Evolutionary conservation across 495 filamentous ascomycete genomes (phyloP).

Genomic region (Aspergillus carlsbadensis): DNA sequence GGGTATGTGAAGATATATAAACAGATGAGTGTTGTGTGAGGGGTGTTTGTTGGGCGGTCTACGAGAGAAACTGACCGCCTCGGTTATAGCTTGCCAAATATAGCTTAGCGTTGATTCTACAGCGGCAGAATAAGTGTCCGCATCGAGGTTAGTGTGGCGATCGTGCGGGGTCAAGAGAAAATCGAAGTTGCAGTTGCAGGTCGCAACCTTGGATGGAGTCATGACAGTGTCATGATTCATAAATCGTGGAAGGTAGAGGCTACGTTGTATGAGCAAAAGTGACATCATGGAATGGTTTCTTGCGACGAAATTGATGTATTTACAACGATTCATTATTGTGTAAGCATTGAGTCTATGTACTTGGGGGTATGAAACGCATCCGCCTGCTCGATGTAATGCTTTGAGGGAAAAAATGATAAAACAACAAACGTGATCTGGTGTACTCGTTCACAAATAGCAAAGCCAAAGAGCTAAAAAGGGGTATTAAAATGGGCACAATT

Average conservation of each 20-base stretch:
- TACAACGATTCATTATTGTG: neutral
- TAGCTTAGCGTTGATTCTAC: neutral
- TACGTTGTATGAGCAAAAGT: too few species aligned
- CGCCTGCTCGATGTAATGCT: neutral
- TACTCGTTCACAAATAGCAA: neutral
- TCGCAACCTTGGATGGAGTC: neutral
- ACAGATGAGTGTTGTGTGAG: too few species aligned
- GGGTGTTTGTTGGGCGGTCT: too few species aligned
- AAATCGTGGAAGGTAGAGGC: too few species aligned
- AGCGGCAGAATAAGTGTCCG: neutral
- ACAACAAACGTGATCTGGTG: constrained; percentile 11
- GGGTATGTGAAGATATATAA: too few species aligned
- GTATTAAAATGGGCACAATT: constrained; percentile 18
- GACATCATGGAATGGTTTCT: neutral
- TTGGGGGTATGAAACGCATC: constrained; percentile 10
- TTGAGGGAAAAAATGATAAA: constrained; percentile 2
- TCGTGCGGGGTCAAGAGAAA: too few species aligned
- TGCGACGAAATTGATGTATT: neutral
- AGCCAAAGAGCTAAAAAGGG: constrained; percentile 5
- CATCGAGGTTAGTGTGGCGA: neutral
- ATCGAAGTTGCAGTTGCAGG: neutral
- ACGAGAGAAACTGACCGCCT: too few species aligned
- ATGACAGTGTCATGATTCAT: neutral
- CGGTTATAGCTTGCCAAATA: neutral
- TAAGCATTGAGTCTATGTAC: constrained; percentile 6